Evolutionary conservation across 495 filamentous ascomycete species (phyloP), one percentile per base, ranked within the genome.

Genomic region (Penicillium pancosmium): DNA sequence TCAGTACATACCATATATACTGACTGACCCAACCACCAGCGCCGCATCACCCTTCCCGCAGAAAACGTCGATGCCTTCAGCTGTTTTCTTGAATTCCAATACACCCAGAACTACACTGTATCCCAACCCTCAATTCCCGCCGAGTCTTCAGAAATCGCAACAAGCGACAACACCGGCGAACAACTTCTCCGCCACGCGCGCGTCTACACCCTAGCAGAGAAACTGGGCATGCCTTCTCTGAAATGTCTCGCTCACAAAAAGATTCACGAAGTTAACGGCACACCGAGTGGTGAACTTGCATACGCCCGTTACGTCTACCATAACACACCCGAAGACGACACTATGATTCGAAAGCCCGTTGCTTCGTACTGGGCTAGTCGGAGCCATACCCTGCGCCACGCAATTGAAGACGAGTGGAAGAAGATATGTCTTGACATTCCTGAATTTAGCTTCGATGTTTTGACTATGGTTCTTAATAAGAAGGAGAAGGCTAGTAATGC

Each of bases 271-370:
- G 88, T 96, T 57, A 88, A 90, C 62, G 88, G 86, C 46, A 94
- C 89, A 2, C 90, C 92, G 23, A 86, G 86, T 70, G 93, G 91
- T 66, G 92, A 96, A 79, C 88, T 96, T 63, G 82, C 86, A 18
- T 96, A 97, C 71, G 92, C 93, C 4, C 85, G 91, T 55, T 96
- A 91, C 73, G 88, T 97, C 35, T 97, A 97, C 75, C 83, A 83
- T 36, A 86, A 89, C 73, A 94, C 91, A 18, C 62, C 72, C 33
- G 74, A 73, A 50, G 84, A 88, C 27, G 93, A 96, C 68, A 78
- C 68, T 1, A 82, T 84, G 0, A 91, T 96, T 59, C 85, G 93
- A 50, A 88, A 84, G 52, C 92, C 93, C 6, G 87, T 96, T 38
- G 91, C 91, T n/a, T 86, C 84, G 49, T 96, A 94, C 77, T 97